Conservation (phyloP, 2,329 filamentous ascomycete genomes). For the Venturia oleaginea region DNA sequence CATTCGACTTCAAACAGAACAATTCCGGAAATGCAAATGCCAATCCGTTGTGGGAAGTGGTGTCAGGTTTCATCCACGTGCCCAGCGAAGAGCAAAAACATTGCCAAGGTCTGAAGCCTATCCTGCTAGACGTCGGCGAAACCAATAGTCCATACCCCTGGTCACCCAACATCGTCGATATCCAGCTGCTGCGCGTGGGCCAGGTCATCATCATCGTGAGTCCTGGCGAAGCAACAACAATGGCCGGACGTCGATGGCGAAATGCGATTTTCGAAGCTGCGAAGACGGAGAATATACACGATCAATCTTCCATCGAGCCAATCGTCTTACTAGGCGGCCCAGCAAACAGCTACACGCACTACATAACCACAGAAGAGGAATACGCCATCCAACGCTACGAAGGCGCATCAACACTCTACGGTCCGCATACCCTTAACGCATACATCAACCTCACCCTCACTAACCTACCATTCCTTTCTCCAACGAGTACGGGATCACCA, state of each 20-base stretch:
- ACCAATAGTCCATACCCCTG: slow-evolving; percentile 71
- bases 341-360: slow-evolving; percentile 84
- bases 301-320: not conserved
- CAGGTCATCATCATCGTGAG: slow-evolving; percentile 77
- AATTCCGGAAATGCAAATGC: slow-evolving; percentile 61
- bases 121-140: slow-evolving; percentile 81
- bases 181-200: slow-evolving; percentile 77
- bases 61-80: slow-evolving; percentile 61
- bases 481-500: slow-evolving; percentile 21
- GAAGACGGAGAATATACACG: slow-evolving; percentile 31
- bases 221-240: slow-evolving; percentile 83
- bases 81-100: slow-evolving; percentile 60
- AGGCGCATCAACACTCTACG: slow-evolving; percentile 86
- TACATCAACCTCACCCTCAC: slow-evolving; percentile 80
- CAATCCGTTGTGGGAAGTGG: slow-evolving; percentile 72
- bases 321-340: slow-evolving; percentile 74
- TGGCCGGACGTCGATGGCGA: slow-evolving; percentile 84
- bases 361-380: slow-evolving; percentile 70
- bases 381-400: slow-evolving; percentile 84
- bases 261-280: slow-evolving; percentile 53
- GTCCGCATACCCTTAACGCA: slow-evolving; percentile 70
- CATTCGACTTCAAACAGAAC: slow-evolving; percentile 90
- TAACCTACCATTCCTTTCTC: slow-evolving; percentile 55
- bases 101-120: slow-evolving; percentile 75
- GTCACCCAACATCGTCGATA: slow-evolving; percentile 85